Conservation (phyloP, 1,284 basidiomycete genomes). For the Trichosporon sp. region DNA sequence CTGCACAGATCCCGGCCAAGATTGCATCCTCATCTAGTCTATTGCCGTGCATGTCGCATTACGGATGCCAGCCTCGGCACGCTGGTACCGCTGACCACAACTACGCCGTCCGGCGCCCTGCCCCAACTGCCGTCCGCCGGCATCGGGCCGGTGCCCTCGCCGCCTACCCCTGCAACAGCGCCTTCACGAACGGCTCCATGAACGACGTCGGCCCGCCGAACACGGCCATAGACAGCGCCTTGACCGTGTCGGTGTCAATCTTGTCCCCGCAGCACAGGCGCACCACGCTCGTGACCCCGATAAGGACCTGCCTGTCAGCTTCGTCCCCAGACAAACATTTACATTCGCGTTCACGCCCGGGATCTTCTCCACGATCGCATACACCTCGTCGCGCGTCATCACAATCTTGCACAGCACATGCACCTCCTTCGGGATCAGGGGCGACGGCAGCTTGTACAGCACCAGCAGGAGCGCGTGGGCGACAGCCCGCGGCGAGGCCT, state of each 20-base stretch:
- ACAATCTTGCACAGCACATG: slow-evolving; percentile 17
- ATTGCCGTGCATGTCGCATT: not conserved
- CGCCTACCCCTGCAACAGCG: slow-evolving; percentile 9
- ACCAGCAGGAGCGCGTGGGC: slow-evolving; percentile 31
- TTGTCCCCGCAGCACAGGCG: slow-evolving; percentile 19
- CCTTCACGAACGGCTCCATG: slow-evolving; percentile 11
- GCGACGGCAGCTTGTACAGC: slow-evolving; percentile 26
- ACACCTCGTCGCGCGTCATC: slow-evolving; percentile 37
- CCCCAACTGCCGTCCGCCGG: too few relatives aligned
- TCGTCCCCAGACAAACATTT: slow-evolving; percentile 25
- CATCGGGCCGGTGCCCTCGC: too few relatives aligned
- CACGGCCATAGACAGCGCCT: slow-evolving; percentile 12
- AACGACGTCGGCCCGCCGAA: slow-evolving; percentile 11
- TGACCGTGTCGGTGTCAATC: not conserved
- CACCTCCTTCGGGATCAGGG: slow-evolving; percentile 27
- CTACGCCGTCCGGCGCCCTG: too few relatives aligned
- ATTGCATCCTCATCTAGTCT: not conserved
- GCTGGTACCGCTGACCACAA: too few relatives aligned
- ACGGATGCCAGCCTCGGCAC: not conserved
- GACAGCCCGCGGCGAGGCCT: not conserved
- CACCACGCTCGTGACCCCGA: slow-evolving; percentile 33
- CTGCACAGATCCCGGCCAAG: too few relatives aligned
- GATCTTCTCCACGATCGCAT: slow-evolving; percentile 36
- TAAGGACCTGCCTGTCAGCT: slow-evolving; percentile 22
- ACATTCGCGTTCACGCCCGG: slow-evolving; percentile 39